Conservation (phyloP, 345 rosid genomes). For the Moricandia moricandioides region DNA sequence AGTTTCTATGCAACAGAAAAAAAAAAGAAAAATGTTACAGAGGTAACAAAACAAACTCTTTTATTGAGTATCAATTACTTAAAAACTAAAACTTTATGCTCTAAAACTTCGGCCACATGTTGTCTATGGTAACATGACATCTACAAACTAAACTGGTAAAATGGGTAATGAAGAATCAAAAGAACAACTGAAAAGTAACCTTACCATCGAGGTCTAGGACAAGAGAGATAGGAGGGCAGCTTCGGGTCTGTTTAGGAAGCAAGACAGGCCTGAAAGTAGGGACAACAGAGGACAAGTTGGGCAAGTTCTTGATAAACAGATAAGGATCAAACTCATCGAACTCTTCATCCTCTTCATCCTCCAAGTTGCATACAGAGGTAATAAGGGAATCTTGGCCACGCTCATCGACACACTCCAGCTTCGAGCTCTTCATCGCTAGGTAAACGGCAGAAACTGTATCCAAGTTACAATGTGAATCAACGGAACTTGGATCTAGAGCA, state of each 20-base stretch:
- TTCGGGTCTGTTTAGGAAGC: slow-evolving; percentile 92
- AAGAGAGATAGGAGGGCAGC: slow-evolving; percentile 90
- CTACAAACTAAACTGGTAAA: neutral
- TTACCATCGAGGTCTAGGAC: slow-evolving; percentile 97
- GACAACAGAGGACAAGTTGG: slow-evolving; percentile 77
- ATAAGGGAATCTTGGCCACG: slow-evolving; percentile 72
- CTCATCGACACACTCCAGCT: slow-evolving; percentile 90
- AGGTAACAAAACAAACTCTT: neutral
- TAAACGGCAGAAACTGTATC: slow-evolving; percentile 86
- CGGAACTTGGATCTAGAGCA: neutral
- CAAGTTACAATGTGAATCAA: slow-evolving; percentile 37
- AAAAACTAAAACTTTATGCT: no score
- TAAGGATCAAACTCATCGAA: slow-evolving; percentile 92
- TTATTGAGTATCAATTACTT: neutral
- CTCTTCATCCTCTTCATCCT: slow-evolving; percentile 74
- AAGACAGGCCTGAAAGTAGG: slow-evolving; percentile 81
- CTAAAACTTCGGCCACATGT: neutral
- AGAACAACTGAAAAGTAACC: slow-evolving; percentile 10
- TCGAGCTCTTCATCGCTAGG: slow-evolving; percentile 93
- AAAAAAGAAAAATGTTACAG: neutral
- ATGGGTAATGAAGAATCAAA: neutral
- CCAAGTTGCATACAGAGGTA: slow-evolving; percentile 51
- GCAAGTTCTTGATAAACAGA: slow-evolving; percentile 88
- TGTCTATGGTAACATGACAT: neutral
- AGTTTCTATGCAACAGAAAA: slow-evolving; percentile 58